Percentiles rank a stretch among this genome's conserved stretches.
Conservation (phyloP, 306 rosid species). For the Rosa persica region DNA sequence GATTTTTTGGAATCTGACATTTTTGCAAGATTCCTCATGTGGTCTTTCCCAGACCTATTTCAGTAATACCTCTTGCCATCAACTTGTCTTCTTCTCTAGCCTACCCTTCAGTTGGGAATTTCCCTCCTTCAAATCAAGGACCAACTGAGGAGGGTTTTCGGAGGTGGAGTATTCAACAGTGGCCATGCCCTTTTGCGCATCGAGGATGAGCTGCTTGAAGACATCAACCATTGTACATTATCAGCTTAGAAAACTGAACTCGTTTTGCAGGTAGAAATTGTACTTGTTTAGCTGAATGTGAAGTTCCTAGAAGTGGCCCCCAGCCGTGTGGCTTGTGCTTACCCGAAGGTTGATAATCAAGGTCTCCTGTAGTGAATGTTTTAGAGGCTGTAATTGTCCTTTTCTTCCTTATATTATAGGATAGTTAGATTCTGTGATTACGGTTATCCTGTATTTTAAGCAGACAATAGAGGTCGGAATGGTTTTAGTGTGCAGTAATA, state of each 20-base stretch:
- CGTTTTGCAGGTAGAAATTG: slow-evolving; percentile 3
- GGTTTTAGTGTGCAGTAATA: slow-evolving; percentile 6
- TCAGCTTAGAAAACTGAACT: slow-evolving; percentile 22
- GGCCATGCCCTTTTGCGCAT: slow-evolving; percentile 6
- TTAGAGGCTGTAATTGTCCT: slow-evolving; percentile 33
- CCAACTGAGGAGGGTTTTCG: neutral
- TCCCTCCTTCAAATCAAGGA: slow-evolving; percentile 4
- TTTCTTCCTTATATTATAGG: slow-evolving; percentile 15
- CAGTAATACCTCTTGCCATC: slow-evolving; percentile 32
- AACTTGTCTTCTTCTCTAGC: slow-evolving; percentile 21
- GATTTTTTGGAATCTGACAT: slow-evolving; percentile 86
- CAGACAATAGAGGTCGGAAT: neutral
- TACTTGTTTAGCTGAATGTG: slow-evolving; percentile 19
- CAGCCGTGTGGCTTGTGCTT: neutral
- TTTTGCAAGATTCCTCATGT: slow-evolving; percentile 76
- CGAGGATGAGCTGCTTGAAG: slow-evolving; percentile 12
- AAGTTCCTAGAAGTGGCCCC: slow-evolving; percentile 6
- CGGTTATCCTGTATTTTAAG: slow-evolving; percentile 11
- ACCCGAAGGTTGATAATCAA: slow-evolving; percentile 2
- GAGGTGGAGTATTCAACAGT: neutral
- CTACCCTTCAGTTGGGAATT: neutral
- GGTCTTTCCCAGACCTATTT: slow-evolving; percentile 89
- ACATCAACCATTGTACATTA: slow-evolving; percentile 28
- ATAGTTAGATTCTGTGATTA: slow-evolving; percentile 17
- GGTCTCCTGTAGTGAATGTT: neutral